Conservation (phyloP, 768 basidiomycete species). For the Hygrocybe punicea region DNA sequence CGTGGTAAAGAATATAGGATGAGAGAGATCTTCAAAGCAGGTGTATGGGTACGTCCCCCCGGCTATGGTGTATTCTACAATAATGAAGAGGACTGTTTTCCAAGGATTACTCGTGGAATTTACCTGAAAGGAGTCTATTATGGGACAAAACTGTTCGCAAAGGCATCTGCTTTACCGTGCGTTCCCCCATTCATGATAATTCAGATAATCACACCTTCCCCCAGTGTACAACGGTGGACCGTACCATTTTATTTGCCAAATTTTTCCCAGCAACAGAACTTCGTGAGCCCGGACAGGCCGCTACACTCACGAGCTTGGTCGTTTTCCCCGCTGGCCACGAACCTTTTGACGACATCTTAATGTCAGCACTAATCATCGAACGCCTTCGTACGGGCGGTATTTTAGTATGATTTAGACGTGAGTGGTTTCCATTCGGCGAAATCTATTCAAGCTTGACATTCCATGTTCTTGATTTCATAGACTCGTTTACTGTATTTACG, state of each 20-base stretch:
- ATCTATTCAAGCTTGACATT: neutral
- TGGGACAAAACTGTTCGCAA: neutral
- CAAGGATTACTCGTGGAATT: neutral
- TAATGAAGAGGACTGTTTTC: neutral
- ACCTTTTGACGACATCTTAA: slow-evolving; percentile 32
- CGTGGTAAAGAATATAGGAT: slow-evolving; percentile 3
- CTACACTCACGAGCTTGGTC: slow-evolving; percentile 16
- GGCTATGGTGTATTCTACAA: neutral
- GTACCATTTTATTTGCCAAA: slow-evolving; percentile 5
- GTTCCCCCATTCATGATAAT: too few species aligned
- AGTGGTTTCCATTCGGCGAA: neutral
- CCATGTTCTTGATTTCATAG: too few species aligned
- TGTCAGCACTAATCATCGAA: slow-evolving; percentile 34
- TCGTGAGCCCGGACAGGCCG: slow-evolving; percentile 6
- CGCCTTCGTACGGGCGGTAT: slow-evolving; percentile 20
- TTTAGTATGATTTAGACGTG: neutral
- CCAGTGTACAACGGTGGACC: slow-evolving; percentile 3
- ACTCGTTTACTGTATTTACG: too few species aligned
- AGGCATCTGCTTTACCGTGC: neutral
- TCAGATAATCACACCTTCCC: neutral
- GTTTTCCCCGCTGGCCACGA: slow-evolving; percentile 24
- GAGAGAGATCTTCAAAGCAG: neutral
- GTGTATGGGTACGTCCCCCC: neutral
- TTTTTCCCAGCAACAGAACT: slow-evolving; percentile 8
- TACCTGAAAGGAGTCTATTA: neutral